These are phyloP conservation scores for Exophiala calicioides DNA, from an alignment of 2,329 filamentous ascomycete genomes.

Conservation along the genomic window DNA sequence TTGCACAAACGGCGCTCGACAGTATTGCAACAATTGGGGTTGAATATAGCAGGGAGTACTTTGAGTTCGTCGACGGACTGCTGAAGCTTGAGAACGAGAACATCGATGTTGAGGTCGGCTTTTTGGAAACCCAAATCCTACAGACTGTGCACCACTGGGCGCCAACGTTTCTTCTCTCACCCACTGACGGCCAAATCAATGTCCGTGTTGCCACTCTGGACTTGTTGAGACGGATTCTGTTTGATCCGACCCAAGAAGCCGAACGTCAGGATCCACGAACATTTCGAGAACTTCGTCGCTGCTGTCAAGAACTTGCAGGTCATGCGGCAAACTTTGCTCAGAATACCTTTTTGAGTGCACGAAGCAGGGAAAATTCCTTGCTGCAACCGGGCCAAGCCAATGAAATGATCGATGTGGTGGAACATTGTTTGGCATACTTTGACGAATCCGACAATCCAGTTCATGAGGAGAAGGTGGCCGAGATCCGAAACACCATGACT, in stretches of 20 bases:
- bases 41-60: conserved; percentile 51
- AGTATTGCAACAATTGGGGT: conserved; percentile 52
- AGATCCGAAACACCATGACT: conserved; percentile 16
- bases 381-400: conserved; percentile 26
- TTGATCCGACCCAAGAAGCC: conserved; percentile 37
- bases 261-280: conserved; percentile 31
- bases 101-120: conserved; percentile 32
- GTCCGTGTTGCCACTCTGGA: conserved; percentile 50
- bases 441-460: conserved; percentile 18
- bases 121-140: conserved; percentile 38
- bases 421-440: conserved; percentile 24
- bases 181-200: conserved; percentile 39
- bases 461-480: conserved; percentile 21
- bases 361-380: conserved; percentile 10
- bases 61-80: conserved; percentile 56
- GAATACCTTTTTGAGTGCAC: conserved; percentile 19
- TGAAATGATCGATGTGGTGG: conserved; percentile 26
- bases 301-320: conserved; percentile 21
- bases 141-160: conserved; percentile 52
- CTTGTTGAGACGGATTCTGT: conserved; percentile 46
- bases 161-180: conserved; percentile 55
- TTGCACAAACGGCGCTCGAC: conserved; percentile 46
- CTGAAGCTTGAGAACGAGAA: conserved; percentile 43
- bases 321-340: conserved; percentile 15
- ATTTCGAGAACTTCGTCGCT: conserved; percentile 9